phyloP scores from a whole-genome alignment of 2,329 filamentous ascomycete species.

The Trichoderma sp. region DNA sequence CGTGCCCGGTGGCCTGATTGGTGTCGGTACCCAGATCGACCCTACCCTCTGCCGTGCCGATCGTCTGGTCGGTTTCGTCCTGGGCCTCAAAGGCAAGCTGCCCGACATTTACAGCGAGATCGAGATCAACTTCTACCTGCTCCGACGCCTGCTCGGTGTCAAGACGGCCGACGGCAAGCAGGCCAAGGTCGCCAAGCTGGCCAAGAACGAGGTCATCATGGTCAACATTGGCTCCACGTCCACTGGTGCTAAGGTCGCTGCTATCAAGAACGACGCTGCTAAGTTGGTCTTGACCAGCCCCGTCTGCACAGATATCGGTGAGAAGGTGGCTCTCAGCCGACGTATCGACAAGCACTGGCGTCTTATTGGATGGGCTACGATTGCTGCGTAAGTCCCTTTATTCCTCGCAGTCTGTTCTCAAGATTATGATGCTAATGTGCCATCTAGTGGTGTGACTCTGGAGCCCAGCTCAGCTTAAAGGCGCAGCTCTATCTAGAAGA shows the following conservation, averaged over 20 bases:
- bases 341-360: conserved; percentile 99
- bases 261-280: conserved; percentile 95
- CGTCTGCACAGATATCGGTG: conserved; percentile 94
- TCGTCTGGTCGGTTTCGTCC: conserved; percentile 96
- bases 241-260: conserved; percentile 94
- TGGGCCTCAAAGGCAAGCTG: conserved; percentile 89
- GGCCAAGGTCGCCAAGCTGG: conserved; percentile 96
- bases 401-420: neutral
- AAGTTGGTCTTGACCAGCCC: conserved; percentile 91
- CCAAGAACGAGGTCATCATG: conserved; percentile 99
- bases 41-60: conserved; percentile 98
- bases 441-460: conserved; percentile 54
- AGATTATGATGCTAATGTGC: conserved; percentile 33
- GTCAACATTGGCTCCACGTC: conserved; percentile 99
- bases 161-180: conserved; percentile 98
- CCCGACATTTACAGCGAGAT: conserved; percentile 98
- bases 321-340: conserved; percentile 95
- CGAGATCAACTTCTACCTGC: conserved; percentile 98
- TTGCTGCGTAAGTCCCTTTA: conserved; percentile 60
- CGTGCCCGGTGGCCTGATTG: conserved; percentile 94
- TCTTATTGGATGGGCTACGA: conserved; percentile 87
- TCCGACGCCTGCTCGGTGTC: conserved; percentile 91
- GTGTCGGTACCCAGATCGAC: conserved; percentile 96
- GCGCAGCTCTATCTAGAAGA: conserved; percentile 2
- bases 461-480: conserved; percentile 53